phyloP scores from a whole-genome alignment of 345 rosid genomes.

The Laguncularia racemosa region DNA sequence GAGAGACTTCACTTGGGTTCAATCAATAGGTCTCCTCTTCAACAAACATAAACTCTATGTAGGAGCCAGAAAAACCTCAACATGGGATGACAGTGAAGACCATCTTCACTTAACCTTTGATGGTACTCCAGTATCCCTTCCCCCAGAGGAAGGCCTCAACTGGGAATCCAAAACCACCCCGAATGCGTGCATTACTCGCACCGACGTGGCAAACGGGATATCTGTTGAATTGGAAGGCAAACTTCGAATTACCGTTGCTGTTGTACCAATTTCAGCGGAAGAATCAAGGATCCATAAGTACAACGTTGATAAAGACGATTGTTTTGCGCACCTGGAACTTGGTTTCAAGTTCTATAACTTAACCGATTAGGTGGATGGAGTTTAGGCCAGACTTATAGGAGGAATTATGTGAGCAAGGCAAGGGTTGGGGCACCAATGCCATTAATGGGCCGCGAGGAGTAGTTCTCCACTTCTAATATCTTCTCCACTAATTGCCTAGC shows the following conservation, averaged over 20 bases:
- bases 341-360: constrained; percentile 46
- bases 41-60: constrained; percentile 47
- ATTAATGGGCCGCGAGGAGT: constrained; percentile 62
- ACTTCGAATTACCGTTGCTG: constrained; percentile 37
- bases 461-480: constrained; percentile 36
- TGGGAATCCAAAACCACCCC: constrained; percentile 25
- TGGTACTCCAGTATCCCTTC: constrained; percentile 29
- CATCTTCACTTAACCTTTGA: constrained; percentile 41
- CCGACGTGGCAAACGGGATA: constrained; percentile 36
- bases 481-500: constrained; percentile 1
- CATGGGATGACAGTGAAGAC: constrained; percentile 44
- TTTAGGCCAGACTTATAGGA: constrained; percentile 61
- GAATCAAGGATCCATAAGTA: constrained; percentile 55
- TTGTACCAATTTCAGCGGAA: constrained; percentile 44
- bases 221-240: constrained; percentile 33
- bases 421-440: constrained; percentile 70
- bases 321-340: constrained; percentile 65
- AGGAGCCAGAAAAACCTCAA: constrained; percentile 38
- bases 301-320: constrained; percentile 42
- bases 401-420: constrained; percentile 49
- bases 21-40: constrained; percentile 49
- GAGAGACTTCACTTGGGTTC: constrained; percentile 72
- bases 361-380: constrained; percentile 54
- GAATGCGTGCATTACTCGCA: constrained; percentile 27
- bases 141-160: constrained; percentile 29